A percentile compares a stretch with the other conserved stretches of the same genome.
These are phyloP conservation scores for Arabis alpina DNA, from an alignment of 345 rosid genomes.

Conservation along the genomic window DNA sequence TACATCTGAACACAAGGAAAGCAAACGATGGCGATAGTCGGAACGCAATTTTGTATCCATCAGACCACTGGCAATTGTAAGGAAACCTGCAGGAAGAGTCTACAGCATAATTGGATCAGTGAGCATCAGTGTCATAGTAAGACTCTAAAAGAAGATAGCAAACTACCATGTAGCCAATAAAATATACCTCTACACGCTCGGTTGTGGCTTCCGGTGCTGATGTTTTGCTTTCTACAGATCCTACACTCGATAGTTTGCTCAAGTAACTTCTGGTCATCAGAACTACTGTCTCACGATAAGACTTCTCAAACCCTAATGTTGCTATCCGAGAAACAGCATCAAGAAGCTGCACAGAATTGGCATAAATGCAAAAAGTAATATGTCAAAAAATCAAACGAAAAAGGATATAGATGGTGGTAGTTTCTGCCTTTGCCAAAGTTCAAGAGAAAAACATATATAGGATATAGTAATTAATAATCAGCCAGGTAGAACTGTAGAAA, in stretches of 20 bases:
- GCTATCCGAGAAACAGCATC: conserved; percentile 98
- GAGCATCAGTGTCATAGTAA: conserved; percentile 49
- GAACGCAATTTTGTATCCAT: conserved; percentile 72
- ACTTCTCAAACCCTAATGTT: conserved; percentile 98
- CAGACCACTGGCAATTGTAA: conserved; percentile 84
- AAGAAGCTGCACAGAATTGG: conserved; percentile 72
- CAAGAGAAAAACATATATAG: conserved; percentile 20
- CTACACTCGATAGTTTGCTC: conserved; percentile 73
- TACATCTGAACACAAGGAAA: conserved; percentile 97
- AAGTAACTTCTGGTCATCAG: conserved; percentile 93
- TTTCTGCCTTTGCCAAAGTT: conserved; percentile 32
- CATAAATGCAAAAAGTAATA: conserved; percentile 40
- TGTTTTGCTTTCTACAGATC: conserved; percentile 90
- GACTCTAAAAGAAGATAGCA: conserved; percentile 25
- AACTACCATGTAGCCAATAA: conserved; percentile 30
- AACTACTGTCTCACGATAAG: conserved; percentile 97
- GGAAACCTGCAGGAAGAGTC: conserved; percentile 99
- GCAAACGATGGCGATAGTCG: conserved; percentile 90
- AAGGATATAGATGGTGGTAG: conserved; percentile 23
- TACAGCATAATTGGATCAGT: conserved; percentile 64
- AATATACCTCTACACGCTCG: conserved; percentile 88
- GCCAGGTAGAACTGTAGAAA: conserved; percentile 42
- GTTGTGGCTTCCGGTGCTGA: conserved; percentile 84
- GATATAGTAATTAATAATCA: conserved; percentile 25
- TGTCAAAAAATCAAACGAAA: conserved; percentile 36